phyloP scores from a whole-genome alignment of 495 filamentous ascomycete species.

The Penicillium argentinense region DNA sequence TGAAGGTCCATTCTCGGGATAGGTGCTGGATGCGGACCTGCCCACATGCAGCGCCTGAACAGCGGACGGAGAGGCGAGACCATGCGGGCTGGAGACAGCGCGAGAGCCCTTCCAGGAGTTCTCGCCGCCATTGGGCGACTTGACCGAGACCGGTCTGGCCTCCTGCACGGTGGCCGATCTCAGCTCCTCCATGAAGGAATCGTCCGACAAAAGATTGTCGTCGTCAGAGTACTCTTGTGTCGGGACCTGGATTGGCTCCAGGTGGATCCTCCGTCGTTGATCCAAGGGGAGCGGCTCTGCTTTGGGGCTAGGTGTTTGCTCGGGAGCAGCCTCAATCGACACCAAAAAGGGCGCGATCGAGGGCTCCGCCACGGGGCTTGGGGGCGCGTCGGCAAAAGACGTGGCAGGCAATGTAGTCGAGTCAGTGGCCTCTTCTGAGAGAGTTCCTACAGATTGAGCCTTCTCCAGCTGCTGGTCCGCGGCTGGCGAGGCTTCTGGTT shows the following conservation, averaged over 20 bases:
- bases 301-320: conserved; percentile 20
- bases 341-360: conserved; percentile 17
- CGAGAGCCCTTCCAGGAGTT: conserved; percentile 47
- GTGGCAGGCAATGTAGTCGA: conserved; percentile 20
- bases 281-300: conserved; percentile 25
- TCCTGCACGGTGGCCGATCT: conserved; percentile 79
- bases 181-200: conserved; percentile 87
- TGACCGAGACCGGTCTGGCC: conserved; percentile 79
- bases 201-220: conserved; percentile 70
- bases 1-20: conserved; percentile 26
- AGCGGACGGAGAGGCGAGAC: conserved; percentile 30
- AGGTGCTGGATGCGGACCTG: conserved; percentile 42
- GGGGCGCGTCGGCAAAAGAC: conserved; percentile 18
- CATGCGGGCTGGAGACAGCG: conserved; percentile 50
- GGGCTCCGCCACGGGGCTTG: conserved; percentile 18
- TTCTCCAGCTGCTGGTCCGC: conserved; percentile 18
- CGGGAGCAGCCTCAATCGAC: conserved; percentile 20
- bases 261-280: conserved; percentile 46
- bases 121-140: conserved; percentile 58
- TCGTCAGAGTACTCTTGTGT: conserved; percentile 60
- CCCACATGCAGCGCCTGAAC: conserved; percentile 39
- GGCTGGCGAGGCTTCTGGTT: conserved; percentile 16
- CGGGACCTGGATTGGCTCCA: conserved; percentile 57
- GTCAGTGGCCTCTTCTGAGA: conserved; percentile 14
- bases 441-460: conserved; percentile 7